Evolutionary conservation across 2,329 filamentous ascomycete genomes (phyloP), one percentile per base, ranked within the genome.

Genomic region (Monascus ruber): DNA sequence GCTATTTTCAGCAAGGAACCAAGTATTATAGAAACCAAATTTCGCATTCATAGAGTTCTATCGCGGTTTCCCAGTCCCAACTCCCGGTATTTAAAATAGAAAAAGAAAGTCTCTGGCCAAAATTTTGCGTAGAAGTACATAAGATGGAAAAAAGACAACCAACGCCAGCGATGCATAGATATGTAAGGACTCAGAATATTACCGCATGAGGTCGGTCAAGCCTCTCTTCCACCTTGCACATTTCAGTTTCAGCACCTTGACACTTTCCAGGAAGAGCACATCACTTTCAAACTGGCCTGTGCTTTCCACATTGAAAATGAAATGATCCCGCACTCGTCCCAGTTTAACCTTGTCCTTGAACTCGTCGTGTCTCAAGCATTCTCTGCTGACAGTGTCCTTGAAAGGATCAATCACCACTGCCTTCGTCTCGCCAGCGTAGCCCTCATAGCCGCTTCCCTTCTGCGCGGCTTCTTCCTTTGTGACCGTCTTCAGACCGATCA

Each of bases 321-420:
- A 98, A 68, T 98, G 93, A 62, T 98, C 91, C 48, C 87, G 74
- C 52, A 87, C 71, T 39, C 93, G 75, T 33, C 91, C 91, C 27
- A 98, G 76, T 71, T 87, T 88, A 47, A 98, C 91, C 71, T 95
- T 98, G 58, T 80, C 85, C 64, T 91, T 78, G 67, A 98, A 96
- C 66, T 96, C 91, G 25, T 81, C 73, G 59, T 98, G 89, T 36
- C 91, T 79, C 56, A 98, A 65, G 55, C 83, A 91, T 67, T 98
- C 93, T 49, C 91, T 77, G 64, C 84, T 93, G 45, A 98, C 89
- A 0, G 89, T 96, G 61, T 98, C 93, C 55, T 83, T 85, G 79
- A 95, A 93, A 1, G 89, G 70, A 60, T 96, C 81, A 46, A 70
- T 68, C 1, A 98, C 89, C 0, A 94, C 86, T 0, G 89, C 91